A percentile compares a stretch with the other conserved stretches of the same genome.
phyloP scores from a whole-genome alignment of 768 basidiomycete genomes.

The Tylopilus subfusipes region DNA sequence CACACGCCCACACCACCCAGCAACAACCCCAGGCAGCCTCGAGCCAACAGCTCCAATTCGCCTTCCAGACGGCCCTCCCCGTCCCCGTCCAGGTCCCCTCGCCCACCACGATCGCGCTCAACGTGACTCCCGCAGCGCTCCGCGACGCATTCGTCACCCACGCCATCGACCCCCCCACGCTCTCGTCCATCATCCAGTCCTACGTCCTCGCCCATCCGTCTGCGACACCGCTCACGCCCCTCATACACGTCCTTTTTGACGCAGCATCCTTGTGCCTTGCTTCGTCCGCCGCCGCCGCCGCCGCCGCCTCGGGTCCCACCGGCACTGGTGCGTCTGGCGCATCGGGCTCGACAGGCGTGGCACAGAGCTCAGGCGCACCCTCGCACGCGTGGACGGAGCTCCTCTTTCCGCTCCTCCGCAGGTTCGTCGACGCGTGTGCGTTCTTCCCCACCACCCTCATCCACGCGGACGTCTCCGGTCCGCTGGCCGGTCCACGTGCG shows the following conservation, averaged over 20 bases:
- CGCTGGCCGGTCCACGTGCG: slow-evolving; percentile 53
- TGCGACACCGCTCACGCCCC: slow-evolving; percentile 45
- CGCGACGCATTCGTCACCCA: slow-evolving; percentile 33
- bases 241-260: slow-evolving; percentile 54
- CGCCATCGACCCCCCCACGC: slow-evolving; percentile 43
- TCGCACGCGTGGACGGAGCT: slow-evolving; percentile 9
- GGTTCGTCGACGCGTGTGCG: slow-evolving; percentile 49
- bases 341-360: slow-evolving; percentile 20
- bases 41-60: slow-evolving; percentile 42
- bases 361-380: not conserved
- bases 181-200: slow-evolving; percentile 53
- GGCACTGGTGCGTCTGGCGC: slow-evolving; percentile 27
- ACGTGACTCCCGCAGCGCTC: slow-evolving; percentile 27
- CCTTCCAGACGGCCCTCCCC: slow-evolving; percentile 42
- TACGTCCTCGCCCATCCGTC: slow-evolving; percentile 49
- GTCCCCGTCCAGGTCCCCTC: slow-evolving; percentile 33
- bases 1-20: not conserved
- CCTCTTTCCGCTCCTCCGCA: slow-evolving; percentile 34
- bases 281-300: slow-evolving; percentile 15
- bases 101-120: slow-evolving; percentile 23
- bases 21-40: slow-evolving; percentile 30
- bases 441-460: slow-evolving; percentile 47
- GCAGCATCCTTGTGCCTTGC: slow-evolving; percentile 35
- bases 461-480: slow-evolving; percentile 55
- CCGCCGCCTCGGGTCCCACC: slow-evolving; percentile 30